Base-by-base conservation (phyloP, 805 yeast genomes). In the Tetrapisispora nanseiensis region DNA sequence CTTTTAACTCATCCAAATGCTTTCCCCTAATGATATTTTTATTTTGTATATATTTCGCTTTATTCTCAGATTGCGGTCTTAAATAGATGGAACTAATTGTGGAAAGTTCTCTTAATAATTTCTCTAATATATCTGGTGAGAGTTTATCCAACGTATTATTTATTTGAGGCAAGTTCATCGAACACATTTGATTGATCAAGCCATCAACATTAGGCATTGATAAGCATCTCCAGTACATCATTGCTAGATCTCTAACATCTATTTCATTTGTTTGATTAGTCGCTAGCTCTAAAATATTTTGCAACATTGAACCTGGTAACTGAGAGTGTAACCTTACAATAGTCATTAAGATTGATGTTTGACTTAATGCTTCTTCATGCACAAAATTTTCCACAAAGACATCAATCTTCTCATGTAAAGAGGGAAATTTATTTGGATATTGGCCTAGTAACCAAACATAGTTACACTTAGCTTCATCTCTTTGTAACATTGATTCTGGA, bases 31-130 rank as follows among this genome's bases (percentile, higher is more conserved):
- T 54, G 8, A 55, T 50, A 33, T 56, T 61, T n/a, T 55, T 51
- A 11, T 50, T 51, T 46, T 69, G 67, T 20, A 65, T 57, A 43
- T 60, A 64, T 22, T 67, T 64, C 10, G 63, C 68, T n/a, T 66
- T 62, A 50, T 38, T 61, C 54, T 82, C 82, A 16, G 76, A 67
- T 5, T 84, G 77, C 11, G 97, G 95, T 56, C 82, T 82, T 62
- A 83, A 94, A 56, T 86, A 86, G 2, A 92, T 92, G 0, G 97
- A 86, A 30, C 95, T 80, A 47, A 92, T 71, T 8, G 92, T 82
- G 3, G 94, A 80, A 43, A 90, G 65, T 57, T 90, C 95, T n/a
- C 67, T 58, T 24, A 90, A 56, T 39, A 92, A 70, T 47, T 77
- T 80, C 33, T 79, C 76, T 44, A 89, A 70, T 4, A 86, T 69